These are phyloP conservation scores for Xylariaceae sp. DNA, from an alignment of 2,329 filamentous ascomycete species.

Conservation along the genomic window DNA sequence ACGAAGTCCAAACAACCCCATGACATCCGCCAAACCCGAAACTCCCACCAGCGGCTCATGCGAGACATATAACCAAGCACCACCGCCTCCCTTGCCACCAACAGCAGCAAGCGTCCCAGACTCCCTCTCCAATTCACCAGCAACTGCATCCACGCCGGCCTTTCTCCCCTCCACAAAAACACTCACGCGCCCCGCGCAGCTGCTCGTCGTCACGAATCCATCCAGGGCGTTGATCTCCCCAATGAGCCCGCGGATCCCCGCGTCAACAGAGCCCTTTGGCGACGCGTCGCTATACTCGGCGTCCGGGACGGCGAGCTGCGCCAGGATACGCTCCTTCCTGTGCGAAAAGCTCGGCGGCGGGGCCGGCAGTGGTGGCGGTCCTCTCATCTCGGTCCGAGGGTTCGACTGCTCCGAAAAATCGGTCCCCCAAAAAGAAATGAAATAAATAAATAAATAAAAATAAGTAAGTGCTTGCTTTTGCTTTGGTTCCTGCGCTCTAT, in stretches of 20 bases:
- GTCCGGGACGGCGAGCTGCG: constrained; percentile 63
- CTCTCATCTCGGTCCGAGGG: constrained; percentile 1
- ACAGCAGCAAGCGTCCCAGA: constrained; percentile 50
- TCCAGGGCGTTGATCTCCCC: constrained; percentile 68
- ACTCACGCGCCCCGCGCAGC: constrained; percentile 81
- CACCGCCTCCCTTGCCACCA: constrained; percentile 81
- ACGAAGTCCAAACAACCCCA: constrained; percentile 32
- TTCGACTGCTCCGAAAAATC: too few relatives aligned
- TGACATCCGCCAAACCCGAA: constrained; percentile 14
- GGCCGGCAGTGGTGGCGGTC: neutral
- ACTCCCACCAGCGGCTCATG: constrained; percentile 61
- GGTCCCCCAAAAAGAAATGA: too few relatives aligned
- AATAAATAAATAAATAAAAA: too few relatives aligned
- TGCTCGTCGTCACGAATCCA: constrained; percentile 86
- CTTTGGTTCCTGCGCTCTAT: too few relatives aligned
- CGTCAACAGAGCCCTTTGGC: constrained; percentile 84
- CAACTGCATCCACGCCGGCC: constrained; percentile 24
- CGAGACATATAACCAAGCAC: constrained; percentile 82
- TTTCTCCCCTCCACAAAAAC: constrained; percentile 81
- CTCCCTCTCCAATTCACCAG: constrained; percentile 5
- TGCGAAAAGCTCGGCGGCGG: constrained; percentile 43
- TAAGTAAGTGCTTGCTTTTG: too few relatives aligned
- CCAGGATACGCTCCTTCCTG: constrained; percentile 70
- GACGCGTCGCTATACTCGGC: constrained; percentile 76
- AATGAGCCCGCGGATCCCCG: constrained; percentile 71